phyloP scores from a whole-genome alignment of 2,329 filamentous ascomycete genomes.

The Pseudogymnoascus sp. region DNA sequence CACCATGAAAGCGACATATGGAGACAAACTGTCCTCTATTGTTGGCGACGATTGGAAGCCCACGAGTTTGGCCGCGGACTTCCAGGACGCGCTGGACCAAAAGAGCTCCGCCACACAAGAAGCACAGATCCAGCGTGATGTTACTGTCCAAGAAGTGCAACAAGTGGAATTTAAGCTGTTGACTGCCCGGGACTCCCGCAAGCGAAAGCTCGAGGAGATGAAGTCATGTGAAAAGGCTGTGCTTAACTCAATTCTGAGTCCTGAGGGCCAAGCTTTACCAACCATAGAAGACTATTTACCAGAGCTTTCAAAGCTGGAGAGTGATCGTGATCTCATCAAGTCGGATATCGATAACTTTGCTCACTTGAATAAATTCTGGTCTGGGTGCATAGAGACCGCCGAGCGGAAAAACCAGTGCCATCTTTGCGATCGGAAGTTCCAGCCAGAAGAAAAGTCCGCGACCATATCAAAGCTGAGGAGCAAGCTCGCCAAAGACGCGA shows the following conservation, averaged over 20 bases:
- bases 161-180: conserved; percentile 69
- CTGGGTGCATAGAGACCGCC: conserved; percentile 57
- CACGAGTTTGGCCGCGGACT: conserved; percentile 62
- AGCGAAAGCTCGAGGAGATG: conserved; percentile 56
- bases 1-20: conserved; percentile 70
- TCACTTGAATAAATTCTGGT: conserved; percentile 64
- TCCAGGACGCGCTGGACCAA: conserved; percentile 53
- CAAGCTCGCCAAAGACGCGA: conserved; percentile 53
- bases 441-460: conserved; percentile 53
- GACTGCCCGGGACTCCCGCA: conserved; percentile 55
- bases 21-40: conserved; percentile 57
- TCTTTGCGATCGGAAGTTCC: conserved; percentile 67
- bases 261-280: conserved; percentile 32
- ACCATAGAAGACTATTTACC: conserved; percentile 48
- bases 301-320: conserved; percentile 43
- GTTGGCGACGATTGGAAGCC: conserved; percentile 63
- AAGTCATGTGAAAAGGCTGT: conserved; percentile 53
- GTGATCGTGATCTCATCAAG: conserved; percentile 44
- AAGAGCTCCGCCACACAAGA: conserved; percentile 54
- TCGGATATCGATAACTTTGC: conserved; percentile 64
- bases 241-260: conserved; percentile 40
- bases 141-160: conserved; percentile 63
- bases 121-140: conserved; percentile 63
- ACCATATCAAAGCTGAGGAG: conserved; percentile 62
- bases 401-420: conserved; percentile 66